Conservation (phyloP, 306 rosid genomes). For the Elaeagnus macrophylla region DNA sequence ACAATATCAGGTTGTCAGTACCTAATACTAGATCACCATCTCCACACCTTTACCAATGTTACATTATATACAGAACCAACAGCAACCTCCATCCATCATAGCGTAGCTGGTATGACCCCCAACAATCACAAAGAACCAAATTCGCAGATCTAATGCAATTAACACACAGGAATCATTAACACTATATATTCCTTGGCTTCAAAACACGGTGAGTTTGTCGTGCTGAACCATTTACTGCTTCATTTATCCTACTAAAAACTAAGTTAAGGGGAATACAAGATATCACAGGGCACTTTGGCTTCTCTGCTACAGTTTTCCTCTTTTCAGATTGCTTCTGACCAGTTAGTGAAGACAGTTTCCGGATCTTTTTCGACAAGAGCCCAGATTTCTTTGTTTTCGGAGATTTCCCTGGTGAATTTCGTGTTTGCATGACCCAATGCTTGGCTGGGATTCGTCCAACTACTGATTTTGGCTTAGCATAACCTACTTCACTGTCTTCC, state of each 20-base stretch:
- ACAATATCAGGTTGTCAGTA: slow-evolving; percentile 44
- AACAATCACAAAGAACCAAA: slow-evolving; percentile 25
- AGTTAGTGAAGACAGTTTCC: slow-evolving; percentile 76
- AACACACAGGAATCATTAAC: slow-evolving; percentile 6
- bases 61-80: slow-evolving; percentile 64
- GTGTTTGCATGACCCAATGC: slow-evolving; percentile 19
- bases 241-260: slow-evolving; percentile 83
- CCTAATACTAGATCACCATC: slow-evolving; percentile 38
- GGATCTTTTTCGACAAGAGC: slow-evolving; percentile 54
- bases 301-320: slow-evolving; percentile 45
- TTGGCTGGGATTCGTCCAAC: slow-evolving; percentile 33
- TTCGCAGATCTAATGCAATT: slow-evolving; percentile 19
- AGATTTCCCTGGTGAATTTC: slow-evolving; percentile 29
- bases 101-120: slow-evolving; percentile 30
- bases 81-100: slow-evolving; percentile 37
- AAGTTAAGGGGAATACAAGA: slow-evolving; percentile 78
- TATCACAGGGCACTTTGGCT: slow-evolving; percentile 56
- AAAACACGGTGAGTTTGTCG: slow-evolving; percentile 41
- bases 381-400: slow-evolving; percentile 57
- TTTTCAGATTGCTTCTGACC: slow-evolving; percentile 56
- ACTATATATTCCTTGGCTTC: slow-evolving; percentile 23
- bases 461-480: slow-evolving; percentile 24
- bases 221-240: slow-evolving; percentile 67
- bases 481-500: slow-evolving; percentile 24
- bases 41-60: slow-evolving; percentile 65